phyloP scores from a whole-genome alignment of 345 rosid species.

The Aquilaria yunnanensis region DNA sequence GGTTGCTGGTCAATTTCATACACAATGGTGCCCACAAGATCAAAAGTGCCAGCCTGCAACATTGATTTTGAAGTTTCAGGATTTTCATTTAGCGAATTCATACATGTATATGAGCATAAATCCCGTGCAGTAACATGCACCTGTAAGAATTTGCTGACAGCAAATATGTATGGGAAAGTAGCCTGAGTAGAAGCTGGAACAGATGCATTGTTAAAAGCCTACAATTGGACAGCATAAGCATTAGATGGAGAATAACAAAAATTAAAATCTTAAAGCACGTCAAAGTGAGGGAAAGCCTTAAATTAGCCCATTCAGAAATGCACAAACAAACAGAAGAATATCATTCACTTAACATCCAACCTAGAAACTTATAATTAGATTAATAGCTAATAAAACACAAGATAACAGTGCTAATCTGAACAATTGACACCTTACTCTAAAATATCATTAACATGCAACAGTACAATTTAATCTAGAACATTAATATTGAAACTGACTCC shows the following conservation, averaged over 20 bases:
- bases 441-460: too few species aligned
- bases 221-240: conserved; percentile 8
- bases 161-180: conserved; percentile 66
- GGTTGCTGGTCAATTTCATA: conserved; percentile 72
- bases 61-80: neutral
- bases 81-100: too few species aligned
- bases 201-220: conserved; percentile 76
- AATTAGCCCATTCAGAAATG: too few species aligned
- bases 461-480: too few species aligned
- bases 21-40: conserved; percentile 70
- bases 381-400: too few species aligned
- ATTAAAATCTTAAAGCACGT: neutral
- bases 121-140: conserved; percentile 21
- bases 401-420: too few species aligned
- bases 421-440: too few species aligned
- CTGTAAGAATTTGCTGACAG: conserved; percentile 78
- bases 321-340: neutral
- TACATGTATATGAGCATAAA: neutral
- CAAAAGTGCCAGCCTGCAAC: conserved; percentile 69
- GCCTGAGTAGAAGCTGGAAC: conserved; percentile 64
- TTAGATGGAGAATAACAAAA: neutral
- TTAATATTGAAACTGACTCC: too few species aligned
- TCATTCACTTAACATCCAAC: neutral
- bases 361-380: too few species aligned
- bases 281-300: neutral